Base-by-base conservation (phyloP, 2,329 filamentous ascomycete species). In the Claviceps arundinis region DNA sequence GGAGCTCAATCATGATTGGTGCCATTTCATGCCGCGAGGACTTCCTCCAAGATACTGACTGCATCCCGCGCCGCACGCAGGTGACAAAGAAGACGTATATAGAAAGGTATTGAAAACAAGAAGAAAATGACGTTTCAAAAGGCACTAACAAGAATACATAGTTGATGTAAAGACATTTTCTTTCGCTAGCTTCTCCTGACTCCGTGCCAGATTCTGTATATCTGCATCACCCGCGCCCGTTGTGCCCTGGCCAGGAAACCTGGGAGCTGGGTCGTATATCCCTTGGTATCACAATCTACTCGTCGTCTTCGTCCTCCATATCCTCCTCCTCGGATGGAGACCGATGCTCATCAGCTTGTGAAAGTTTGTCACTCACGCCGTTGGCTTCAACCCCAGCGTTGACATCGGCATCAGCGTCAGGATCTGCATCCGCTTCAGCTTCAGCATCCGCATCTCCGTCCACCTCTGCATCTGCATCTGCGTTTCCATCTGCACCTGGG, bases 321-420 rank as follows among this genome's bases (percentile, higher is more conserved):
- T 75, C 71, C 40, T 62, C 60, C 37, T 68, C 65, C 46, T 65
- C 64, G 6, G 57, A 68, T 51, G 57, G 59, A 38, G 59, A 68
- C 49, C 58, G 60, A 45, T 57, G 57, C 11, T 60, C 60, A 19
- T 56, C 22, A 11, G 9, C 22, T 14, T 22, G 30, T 17, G 44
- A 54, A 54, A 26, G 63, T 49, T 34, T n/a, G 26, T 54, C 55
- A 40, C 59, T 52, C 45, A 58, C 60, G 40, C 59, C 57, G 22
- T 54, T 54, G 50, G 51, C 34, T 5, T 47, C 17, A 13, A 34
- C 46, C 1, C 37, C 45, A 2, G 7, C 26, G n/a, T 47, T 22
- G 1, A 6, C 24, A 17, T 34, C 26, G 16, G 42, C 42, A 8
- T 44, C 42, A 3, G 42, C 22, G 2, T 44, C 42, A 3, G 11